These are phyloP conservation scores for Phytophthora hybrid DNA, from an alignment of 352 stramenopile species.

Conservation along the genomic window DNA sequence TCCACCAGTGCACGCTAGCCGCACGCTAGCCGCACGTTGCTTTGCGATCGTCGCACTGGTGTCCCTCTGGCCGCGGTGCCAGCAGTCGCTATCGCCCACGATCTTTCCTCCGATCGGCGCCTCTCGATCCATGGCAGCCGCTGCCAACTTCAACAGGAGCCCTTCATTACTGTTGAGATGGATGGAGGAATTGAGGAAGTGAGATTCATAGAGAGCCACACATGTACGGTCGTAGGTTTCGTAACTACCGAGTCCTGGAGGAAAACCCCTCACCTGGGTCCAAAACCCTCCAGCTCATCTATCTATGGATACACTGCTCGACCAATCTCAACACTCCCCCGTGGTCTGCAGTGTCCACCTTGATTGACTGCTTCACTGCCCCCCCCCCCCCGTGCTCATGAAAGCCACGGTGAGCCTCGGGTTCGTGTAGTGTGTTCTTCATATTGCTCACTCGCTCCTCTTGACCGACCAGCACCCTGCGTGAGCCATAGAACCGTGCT, in stretches of 20 bases:
- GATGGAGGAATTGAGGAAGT: slow-evolving; percentile 13
- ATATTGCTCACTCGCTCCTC: neutral
- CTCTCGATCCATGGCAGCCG: too few relatives aligned
- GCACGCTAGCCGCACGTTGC: too few relatives aligned
- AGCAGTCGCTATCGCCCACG: too few relatives aligned
- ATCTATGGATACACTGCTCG: slow-evolving; percentile 3
- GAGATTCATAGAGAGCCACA: too few relatives aligned
- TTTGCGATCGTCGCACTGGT: too few relatives aligned
- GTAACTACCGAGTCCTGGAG: slow-evolving; percentile 8
- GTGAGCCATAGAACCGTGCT: neutral
- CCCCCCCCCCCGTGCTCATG: slow-evolving; percentile 8
- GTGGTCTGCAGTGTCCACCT: slow-evolving; percentile 11
- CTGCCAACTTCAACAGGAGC: too few relatives aligned
- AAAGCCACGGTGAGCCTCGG: neutral
- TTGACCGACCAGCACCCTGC: slow-evolving; percentile 11
- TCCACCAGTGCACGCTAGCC: too few relatives aligned
- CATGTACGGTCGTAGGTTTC: neutral
- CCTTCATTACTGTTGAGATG: neutral
- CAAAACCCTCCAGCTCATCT: slow-evolving; percentile 11
- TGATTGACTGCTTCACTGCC: neutral
- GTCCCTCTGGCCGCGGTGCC: too few relatives aligned
- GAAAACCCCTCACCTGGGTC: slow-evolving; percentile 13
- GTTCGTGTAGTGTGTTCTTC: slow-evolving; percentile 6
- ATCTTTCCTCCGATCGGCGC: too few relatives aligned
- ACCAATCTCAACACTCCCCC: slow-evolving; percentile 24